Evolutionary conservation across 2,329 filamentous ascomycete species (phyloP).

Genomic region (Fusarium newnesense): DNA sequence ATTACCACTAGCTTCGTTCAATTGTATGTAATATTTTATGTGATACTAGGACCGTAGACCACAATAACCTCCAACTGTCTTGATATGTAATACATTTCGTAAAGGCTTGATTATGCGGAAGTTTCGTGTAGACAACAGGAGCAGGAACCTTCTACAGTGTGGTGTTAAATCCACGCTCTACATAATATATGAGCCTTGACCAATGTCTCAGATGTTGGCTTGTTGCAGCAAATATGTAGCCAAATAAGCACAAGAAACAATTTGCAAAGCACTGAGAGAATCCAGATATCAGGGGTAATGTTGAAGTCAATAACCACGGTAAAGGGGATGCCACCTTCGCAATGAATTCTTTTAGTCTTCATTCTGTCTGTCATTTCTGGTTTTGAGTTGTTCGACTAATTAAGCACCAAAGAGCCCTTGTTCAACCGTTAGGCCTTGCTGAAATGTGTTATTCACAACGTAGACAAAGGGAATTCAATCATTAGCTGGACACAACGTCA

Average conservation of each 20-base stretch:
- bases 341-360: accelerated
- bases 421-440: accelerated
- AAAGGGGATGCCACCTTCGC: accelerated
- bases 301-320: accelerated
- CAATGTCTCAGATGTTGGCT: neutral
- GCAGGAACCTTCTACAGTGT: neutral
- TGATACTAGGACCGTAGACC: neutral
- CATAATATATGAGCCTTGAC: neutral
- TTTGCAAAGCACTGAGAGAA: neutral
- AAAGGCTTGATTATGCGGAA: too few relatives aligned
- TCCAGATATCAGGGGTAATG: accelerated
- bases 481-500: accelerated
- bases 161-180: accelerated
- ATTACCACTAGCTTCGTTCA: accelerated
- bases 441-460: neutral
- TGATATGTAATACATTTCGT: too few relatives aligned
- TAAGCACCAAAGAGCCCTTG: neutral
- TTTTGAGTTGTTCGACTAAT: accelerated
- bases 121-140: too few relatives aligned
- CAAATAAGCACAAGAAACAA: too few relatives aligned
- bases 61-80: neutral
- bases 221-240: accelerated
- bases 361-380: accelerated
- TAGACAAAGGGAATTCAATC: neutral
- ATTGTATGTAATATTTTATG: neutral